phyloP scores from a whole-genome alignment of 2,329 filamentous ascomycete genomes.

The Dactylonectria macrodidyma region DNA sequence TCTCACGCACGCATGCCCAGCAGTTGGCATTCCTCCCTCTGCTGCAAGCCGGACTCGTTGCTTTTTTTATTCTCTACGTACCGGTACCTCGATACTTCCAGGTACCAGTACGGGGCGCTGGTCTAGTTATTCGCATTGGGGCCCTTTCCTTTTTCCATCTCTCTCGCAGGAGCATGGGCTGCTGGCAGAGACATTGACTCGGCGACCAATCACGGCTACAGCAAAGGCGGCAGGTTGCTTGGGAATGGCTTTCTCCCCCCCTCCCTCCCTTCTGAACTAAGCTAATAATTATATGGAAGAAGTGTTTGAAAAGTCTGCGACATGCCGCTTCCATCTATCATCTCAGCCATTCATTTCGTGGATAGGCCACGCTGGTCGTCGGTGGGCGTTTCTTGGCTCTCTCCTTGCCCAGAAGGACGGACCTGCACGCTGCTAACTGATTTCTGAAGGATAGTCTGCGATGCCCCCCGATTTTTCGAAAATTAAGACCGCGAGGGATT shows the following conservation, averaged over 20 bases:
- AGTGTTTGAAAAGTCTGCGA: neutral
- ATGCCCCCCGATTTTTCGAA: neutral
- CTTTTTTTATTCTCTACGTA: neutral
- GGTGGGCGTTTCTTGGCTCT: neutral
- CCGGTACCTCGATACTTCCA: too few relatives aligned
- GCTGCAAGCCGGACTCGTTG: neutral
- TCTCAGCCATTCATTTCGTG: neutral
- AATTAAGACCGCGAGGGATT: neutral
- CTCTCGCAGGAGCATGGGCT: neutral
- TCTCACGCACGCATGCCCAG: too few relatives aligned
- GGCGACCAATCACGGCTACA: neutral
- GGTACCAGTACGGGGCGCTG: too few relatives aligned
- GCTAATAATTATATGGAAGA: neutral
- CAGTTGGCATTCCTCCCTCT: neutral
- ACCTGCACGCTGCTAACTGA: neutral
- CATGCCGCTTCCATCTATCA: neutral
- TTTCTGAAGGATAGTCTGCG: neutral
- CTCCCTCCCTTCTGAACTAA: neutral
- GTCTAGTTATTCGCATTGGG: too few relatives aligned
- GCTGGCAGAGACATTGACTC: neutral
- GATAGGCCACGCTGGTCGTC: neutral
- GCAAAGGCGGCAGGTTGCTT: neutral
- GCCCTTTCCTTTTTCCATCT: too few relatives aligned
- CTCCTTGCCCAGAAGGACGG: neutral
- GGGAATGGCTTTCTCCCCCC: neutral